A percentile compares a stretch with the other conserved stretches of the same genome.
Evolutionary conservation across 352 stramenopile genomes (phyloP).

Genomic region (Phytophthora sansomeana): DNA sequence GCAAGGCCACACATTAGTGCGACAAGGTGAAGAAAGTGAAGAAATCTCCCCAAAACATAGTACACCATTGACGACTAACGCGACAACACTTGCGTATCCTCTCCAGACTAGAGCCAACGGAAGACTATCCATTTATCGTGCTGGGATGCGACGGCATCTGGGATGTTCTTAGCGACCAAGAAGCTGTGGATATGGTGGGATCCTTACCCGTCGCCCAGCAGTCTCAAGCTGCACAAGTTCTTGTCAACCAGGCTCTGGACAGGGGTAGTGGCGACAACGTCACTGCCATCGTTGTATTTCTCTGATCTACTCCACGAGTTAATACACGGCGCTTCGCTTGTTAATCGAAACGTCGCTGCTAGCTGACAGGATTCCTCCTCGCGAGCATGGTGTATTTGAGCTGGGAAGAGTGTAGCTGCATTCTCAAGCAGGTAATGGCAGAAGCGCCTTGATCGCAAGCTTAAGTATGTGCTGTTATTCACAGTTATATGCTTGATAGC

Average conservation of each 20-base stretch:
- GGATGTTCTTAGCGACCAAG: constrained; percentile 82
- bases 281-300: constrained; percentile 79
- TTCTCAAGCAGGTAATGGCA: constrained; percentile 37
- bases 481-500: constrained; percentile 14
- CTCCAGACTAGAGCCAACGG: constrained; percentile 49
- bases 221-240: constrained; percentile 51
- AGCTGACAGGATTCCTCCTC: background rate
- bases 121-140: constrained; percentile 73
- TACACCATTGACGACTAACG: constrained; percentile 8
- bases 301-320: constrained; percentile 33
- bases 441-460: background rate
- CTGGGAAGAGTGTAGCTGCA: constrained; percentile 35
- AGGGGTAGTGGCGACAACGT: constrained; percentile 80
- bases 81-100: background rate
- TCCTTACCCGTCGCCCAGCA: constrained; percentile 46
- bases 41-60: background rate
- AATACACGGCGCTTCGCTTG: constrained; percentile 11
- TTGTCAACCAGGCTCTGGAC: constrained; percentile 65
- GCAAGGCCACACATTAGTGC: constrained; percentile 53
- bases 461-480: constrained; percentile 5
- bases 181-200: constrained; percentile 70
- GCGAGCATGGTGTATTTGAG: constrained; percentile 10
- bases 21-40: constrained; percentile 56
- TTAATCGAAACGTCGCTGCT: constrained; percentile 18
- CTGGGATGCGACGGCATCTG: constrained; percentile 85